Percentiles rank a stretch among this genome's conserved stretches.
Conservation (phyloP, 2,329 filamentous ascomycete species). For the Remersonia thermophila region DNA sequence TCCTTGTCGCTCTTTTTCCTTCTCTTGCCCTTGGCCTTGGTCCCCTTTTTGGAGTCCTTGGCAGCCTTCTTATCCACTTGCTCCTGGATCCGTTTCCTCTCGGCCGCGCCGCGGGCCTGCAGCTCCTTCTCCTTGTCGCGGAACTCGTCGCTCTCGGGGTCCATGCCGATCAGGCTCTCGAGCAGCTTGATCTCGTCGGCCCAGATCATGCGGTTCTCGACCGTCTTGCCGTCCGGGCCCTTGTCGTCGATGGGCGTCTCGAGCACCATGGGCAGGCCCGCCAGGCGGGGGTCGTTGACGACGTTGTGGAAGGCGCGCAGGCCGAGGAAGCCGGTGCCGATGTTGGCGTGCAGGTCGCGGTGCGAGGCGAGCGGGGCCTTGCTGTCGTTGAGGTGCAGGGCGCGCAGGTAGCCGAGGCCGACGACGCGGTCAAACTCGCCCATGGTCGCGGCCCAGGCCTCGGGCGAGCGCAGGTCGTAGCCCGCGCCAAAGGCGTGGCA, state of each 20-base stretch:
- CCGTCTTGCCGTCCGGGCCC: constrained; percentile 49
- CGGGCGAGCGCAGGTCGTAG: constrained; percentile 71
- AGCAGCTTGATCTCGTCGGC: constrained; percentile 89
- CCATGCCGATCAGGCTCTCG: constrained; percentile 76
- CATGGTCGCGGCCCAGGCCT: constrained; percentile 62
- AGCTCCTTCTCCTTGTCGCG: constrained; percentile 50
- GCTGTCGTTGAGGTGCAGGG: constrained; percentile 88
- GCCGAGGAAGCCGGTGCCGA: constrained; percentile 87
- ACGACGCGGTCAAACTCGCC: constrained; percentile 64
- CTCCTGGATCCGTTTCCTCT: constrained; percentile 63
- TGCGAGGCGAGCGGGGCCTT: constrained; percentile 77
- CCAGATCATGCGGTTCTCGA: constrained; percentile 77
- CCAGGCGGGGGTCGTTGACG: constrained; percentile 68
- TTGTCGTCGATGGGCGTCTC: constrained; percentile 85
- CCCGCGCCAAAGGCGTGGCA: constrained; percentile 94
- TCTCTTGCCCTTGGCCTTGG: constrained; percentile 20
- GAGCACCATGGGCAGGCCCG: constrained; percentile 76
- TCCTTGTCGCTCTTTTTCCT: constrained; percentile 17
- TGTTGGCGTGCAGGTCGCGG: constrained; percentile 88
- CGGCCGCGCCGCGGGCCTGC: constrained; percentile 52
- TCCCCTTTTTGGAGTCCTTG: constrained; percentile 39
- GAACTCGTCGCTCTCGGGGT: constrained; percentile 65
- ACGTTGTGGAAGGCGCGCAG: constrained; percentile 82
- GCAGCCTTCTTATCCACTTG: constrained; percentile 65
- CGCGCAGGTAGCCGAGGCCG: constrained; percentile 66